Percentiles rank a stretch among this genome's conserved stretches.
phyloP scores from a whole-genome alignment of 2,329 filamentous ascomycete species.

The Fusarium brachygibbosum region DNA sequence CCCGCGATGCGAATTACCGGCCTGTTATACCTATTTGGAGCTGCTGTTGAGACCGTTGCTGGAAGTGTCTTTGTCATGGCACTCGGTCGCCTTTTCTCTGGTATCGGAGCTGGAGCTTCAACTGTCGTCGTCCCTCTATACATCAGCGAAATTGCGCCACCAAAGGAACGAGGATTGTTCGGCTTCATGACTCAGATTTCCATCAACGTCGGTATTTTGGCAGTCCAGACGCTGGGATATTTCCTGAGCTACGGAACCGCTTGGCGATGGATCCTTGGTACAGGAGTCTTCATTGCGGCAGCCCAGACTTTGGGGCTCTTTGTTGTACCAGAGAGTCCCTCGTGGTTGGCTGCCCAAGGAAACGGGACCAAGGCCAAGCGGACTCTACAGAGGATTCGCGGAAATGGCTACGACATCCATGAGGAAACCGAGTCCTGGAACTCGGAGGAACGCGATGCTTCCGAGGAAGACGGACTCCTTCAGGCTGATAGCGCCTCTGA shows the following conservation, averaged over 20 bases:
- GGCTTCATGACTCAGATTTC: constrained; percentile 89
- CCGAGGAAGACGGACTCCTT: constrained; percentile 81
- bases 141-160: constrained; percentile 90
- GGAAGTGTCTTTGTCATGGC: constrained; percentile 75
- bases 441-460: constrained; percentile 57
- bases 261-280: constrained; percentile 87
- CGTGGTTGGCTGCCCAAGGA: constrained; percentile 82
- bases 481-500: constrained; percentile 51
- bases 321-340: constrained; percentile 86
- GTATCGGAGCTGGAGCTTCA: constrained; percentile 86
- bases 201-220: constrained; percentile 90
- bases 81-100: constrained; percentile 82
- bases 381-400: constrained; percentile 81
- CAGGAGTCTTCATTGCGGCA: constrained; percentile 76
- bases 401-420: constrained; percentile 75
- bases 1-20: constrained; percentile 83
- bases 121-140: constrained; percentile 96
- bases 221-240: constrained; percentile 86
- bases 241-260: constrained; percentile 84
- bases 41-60: constrained; percentile 80
- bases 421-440: constrained; percentile 78
- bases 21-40: constrained; percentile 80
- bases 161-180: constrained; percentile 81
- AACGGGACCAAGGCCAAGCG: constrained; percentile 72
- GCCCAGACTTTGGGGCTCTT: constrained; percentile 78